Evolutionary conservation across 306 rosid species (phyloP).

Genomic region (Quercus variabilis): DNA sequence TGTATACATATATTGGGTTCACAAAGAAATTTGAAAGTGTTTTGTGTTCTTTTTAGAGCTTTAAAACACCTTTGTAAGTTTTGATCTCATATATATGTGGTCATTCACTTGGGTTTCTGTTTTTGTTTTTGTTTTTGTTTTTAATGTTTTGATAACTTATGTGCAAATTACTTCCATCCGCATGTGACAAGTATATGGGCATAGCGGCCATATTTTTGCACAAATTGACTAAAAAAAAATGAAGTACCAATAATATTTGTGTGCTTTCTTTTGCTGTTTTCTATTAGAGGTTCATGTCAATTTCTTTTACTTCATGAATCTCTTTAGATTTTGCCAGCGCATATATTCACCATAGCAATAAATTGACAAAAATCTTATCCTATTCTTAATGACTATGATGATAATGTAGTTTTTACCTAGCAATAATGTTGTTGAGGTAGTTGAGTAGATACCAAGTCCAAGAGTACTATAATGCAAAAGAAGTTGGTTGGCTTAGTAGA

Average conservation of each 20-base stretch:
- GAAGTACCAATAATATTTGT: constrained; percentile 24
- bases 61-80: not conserved
- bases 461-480: too few relatives aligned
- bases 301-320: constrained; percentile 22
- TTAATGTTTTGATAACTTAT: not conserved
- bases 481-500: too few relatives aligned
- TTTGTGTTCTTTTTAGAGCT: too few relatives aligned
- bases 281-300: constrained; percentile 40
- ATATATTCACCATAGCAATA: constrained; percentile 14
- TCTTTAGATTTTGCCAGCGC: constrained; percentile 32
- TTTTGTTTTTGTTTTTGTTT: not conserved
- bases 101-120: not conserved
- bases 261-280: constrained; percentile 42
- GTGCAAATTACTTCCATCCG: constrained; percentile 92
- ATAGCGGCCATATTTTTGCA: constrained; percentile 92
- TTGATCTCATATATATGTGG: not conserved
- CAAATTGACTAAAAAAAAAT: constrained; percentile 32
- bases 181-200: constrained; percentile 47
- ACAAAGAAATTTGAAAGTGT: not conserved
- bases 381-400: not conserved
- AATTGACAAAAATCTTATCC: too few relatives aligned
- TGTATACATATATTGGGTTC: not conserved
- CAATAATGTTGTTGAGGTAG: not conserved
- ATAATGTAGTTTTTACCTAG: not conserved
- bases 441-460: not conserved